Conservation (phyloP, 1,139 yeast genomes). For the Saccharomyces pastorianus region DNA sequence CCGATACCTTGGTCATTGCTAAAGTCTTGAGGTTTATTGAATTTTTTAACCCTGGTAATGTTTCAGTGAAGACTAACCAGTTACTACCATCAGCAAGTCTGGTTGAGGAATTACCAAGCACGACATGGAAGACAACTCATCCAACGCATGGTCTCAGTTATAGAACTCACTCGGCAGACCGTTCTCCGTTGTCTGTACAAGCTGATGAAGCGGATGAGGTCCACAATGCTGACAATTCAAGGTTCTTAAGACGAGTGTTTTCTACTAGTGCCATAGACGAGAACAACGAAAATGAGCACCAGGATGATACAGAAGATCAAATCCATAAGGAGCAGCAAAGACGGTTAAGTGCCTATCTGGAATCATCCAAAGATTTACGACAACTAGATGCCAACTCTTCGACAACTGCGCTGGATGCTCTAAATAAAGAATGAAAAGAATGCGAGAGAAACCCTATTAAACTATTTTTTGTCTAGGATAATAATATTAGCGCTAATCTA, state of each 20-base stretch:
- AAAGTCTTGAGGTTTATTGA: constrained; percentile 42
- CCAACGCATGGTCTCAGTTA: not conserved
- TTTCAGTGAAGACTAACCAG: not conserved
- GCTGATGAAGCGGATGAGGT: not conserved
- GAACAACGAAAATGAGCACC: not conserved
- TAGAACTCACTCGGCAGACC: not conserved
- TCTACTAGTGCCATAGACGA: not conserved
- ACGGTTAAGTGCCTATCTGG: constrained; percentile 3
- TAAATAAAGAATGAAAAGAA: not conserved
- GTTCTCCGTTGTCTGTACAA: not conserved
- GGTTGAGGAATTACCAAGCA: not conserved
- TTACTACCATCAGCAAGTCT: not conserved
- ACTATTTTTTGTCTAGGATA: not conserved
- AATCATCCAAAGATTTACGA: constrained; percentile 3
- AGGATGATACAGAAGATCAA: not conserved
- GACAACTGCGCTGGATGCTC: not conserved
- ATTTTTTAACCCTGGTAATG: constrained; percentile 1
- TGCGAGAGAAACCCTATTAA: not conserved
- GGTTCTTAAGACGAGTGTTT: not conserved
- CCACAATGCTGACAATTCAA: not conserved
- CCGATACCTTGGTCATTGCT: constrained; percentile 45
- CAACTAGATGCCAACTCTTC: constrained; percentile 2
- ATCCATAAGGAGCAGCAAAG: constrained; percentile 3
- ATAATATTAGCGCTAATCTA: not conserved
- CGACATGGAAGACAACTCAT: not conserved